These are phyloP conservation scores for Mucor irregularis DNA, from an alignment of 371 early-diverging fungal species.

Conservation along the genomic window DNA sequence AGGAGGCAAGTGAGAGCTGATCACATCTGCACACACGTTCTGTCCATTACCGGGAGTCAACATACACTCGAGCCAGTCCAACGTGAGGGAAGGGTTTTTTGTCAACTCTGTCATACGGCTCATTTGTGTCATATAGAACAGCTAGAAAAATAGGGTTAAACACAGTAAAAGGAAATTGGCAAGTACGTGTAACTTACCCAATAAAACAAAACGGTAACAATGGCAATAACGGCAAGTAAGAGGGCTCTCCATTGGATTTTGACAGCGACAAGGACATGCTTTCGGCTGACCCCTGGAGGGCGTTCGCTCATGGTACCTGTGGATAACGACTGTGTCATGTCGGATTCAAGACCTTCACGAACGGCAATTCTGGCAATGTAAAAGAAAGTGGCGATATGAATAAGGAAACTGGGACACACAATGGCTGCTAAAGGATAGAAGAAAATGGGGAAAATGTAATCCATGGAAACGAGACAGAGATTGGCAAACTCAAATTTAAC, in stretches of 20 bases:
- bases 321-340: slow-evolving; percentile 49
- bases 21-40: slow-evolving; percentile 32
- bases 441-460: slow-evolving; percentile 53
- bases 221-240: slow-evolving; percentile 55
- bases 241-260: slow-evolving; percentile 74
- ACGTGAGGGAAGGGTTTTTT: slow-evolving; percentile 19
- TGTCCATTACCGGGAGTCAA: slow-evolving; percentile 41
- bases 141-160: slow-evolving; percentile 2
- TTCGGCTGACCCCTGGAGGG: slow-evolving; percentile 40
- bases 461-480: slow-evolving; percentile 56
- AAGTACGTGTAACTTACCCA: slow-evolving; percentile 53
- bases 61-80: slow-evolving; percentile 58
- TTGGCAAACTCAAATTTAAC: slow-evolving; percentile 67
- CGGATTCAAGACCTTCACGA: slow-evolving; percentile 48
- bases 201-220: slow-evolving; percentile 53
- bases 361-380: slow-evolving; percentile 61
- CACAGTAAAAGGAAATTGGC: neutral
- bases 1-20: slow-evolving; percentile 49
- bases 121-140: slow-evolving; percentile 61
- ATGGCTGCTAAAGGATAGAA: slow-evolving; percentile 67
- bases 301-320: slow-evolving; percentile 30
- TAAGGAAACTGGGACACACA: slow-evolving; percentile 56
- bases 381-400: slow-evolving; percentile 64
- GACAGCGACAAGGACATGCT: slow-evolving; percentile 63
- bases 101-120: slow-evolving; percentile 34